Evolutionary conservation across 495 filamentous ascomycete genomes (phyloP).

Genomic region (Thozetella sp.): DNA sequence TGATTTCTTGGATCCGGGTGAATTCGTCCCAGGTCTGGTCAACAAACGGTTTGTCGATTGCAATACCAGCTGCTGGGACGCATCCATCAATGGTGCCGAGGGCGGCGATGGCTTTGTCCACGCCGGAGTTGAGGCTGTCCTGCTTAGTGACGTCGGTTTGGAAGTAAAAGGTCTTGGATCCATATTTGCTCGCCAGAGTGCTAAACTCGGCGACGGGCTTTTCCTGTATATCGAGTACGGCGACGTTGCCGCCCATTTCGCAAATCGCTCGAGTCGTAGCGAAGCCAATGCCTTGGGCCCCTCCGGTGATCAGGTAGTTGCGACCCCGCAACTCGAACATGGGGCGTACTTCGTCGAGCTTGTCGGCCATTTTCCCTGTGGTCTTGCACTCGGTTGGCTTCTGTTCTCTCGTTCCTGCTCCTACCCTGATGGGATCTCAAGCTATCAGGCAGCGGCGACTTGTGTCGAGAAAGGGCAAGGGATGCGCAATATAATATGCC

Average conservation of each 20-base stretch:
- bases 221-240: background rate
- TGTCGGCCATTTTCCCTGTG: background rate
- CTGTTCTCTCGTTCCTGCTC: too few species aligned
- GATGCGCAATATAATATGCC: too few species aligned
- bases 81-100: constrained; percentile 1
- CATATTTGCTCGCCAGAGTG: background rate
- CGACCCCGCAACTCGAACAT: background rate
- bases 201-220: background rate
- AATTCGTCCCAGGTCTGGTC: constrained; percentile 2
- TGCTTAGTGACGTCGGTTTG: background rate
- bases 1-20: background rate
- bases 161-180: background rate
- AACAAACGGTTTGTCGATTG: constrained; percentile 1
- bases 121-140: background rate
- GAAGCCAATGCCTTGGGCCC: background rate
- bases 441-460: too few species aligned
- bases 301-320: background rate
- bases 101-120: background rate
- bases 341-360: background rate
- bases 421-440: too few species aligned
- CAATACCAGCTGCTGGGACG: background rate
- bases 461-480: too few species aligned
- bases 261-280: background rate
- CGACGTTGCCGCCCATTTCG: constrained; percentile 1
- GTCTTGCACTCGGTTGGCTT: too few species aligned